Evolutionary conservation across 495 filamentous ascomycete species (phyloP), one percentile per base, ranked within the genome.

Genomic region (Podospora fimiseda): DNA sequence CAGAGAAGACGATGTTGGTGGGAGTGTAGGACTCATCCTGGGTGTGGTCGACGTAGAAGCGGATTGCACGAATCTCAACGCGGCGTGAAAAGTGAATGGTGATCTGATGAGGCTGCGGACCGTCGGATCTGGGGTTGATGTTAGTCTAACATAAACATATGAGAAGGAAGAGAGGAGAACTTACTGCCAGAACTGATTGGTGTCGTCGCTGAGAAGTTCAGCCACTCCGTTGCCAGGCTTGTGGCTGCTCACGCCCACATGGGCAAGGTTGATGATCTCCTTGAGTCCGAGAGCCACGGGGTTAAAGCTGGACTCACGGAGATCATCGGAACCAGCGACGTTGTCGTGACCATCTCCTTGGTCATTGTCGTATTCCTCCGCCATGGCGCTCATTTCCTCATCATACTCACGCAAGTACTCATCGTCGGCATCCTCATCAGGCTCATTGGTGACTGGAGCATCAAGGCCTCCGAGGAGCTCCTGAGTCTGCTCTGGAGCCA

Each of bases 21-120:
- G 93, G 93, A n/a, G 93, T 98, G 70, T 98, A 98, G 27, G 84
- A 89, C 72, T 98, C 93, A 70, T 98, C 93, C 15, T 85, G 75
- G 45, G 86, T 83, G 64, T 92, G 96, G 71, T 97, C 89, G 27
- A 97, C 83, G 59, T 87, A 93, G 24, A 98, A 82, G 13, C 92
- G 78, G 23, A 98, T 83, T 14, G 80, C 79, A 5, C 87, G 84
- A 47, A 98, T 87, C 45, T 83, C 83, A 43, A 96, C 93, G 7
- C 90, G 78, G 63, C 95, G 94, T 71, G 93, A 86, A 71, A 98
- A 98, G 69, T 97, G 92, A 15, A 96, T 83, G 33, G 87, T 95
- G 20, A 98, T 79, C n/a, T 83, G 80, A 57, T 98, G 93, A 13
- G 93, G 93, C 61, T 98, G 93, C 4, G 92, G 90, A 1, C 93